These are phyloP conservation scores for Suillus tomentosus DNA, from an alignment of 768 basidiomycete species.

Conservation along the genomic window DNA sequence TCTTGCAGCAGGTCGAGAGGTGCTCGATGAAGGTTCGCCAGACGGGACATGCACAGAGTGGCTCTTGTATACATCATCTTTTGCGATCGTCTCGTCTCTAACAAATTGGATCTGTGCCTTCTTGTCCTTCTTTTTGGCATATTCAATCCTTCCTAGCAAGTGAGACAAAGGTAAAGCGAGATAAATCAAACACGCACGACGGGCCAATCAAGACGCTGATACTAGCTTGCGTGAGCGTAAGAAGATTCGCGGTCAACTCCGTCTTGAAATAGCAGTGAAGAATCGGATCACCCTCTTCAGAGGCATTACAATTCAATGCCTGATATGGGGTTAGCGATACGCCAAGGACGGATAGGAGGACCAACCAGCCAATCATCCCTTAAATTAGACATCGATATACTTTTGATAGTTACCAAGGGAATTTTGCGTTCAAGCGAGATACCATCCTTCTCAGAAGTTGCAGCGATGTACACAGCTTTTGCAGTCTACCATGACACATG, in stretches of 20 bases:
- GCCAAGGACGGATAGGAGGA: constrained; percentile 5
- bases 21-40: constrained; percentile 82
- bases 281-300: constrained; percentile 94
- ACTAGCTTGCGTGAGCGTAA: constrained; percentile 77
- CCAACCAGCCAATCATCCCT: constrained; percentile 94
- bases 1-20: constrained; percentile 82
- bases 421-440: constrained; percentile 84
- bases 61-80: constrained; percentile 90
- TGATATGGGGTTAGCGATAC: constrained; percentile 32
- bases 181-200: constrained; percentile 53
- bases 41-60: constrained; percentile 85
- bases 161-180: constrained; percentile 16
- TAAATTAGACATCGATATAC: constrained; percentile 83
- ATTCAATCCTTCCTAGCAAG: constrained; percentile 65
- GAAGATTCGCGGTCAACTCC: constrained; percentile 80
- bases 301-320: constrained; percentile 75
- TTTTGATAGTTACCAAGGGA: constrained; percentile 83
- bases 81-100: constrained; percentile 83
- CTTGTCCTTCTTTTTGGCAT: constrained; percentile 98
- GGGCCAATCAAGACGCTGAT: constrained; percentile 75
- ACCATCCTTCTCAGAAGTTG: constrained; percentile 65
- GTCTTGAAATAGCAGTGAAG: constrained; percentile 95
- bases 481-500: constrained; percentile 23
- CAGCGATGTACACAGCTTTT: constrained; percentile 82
- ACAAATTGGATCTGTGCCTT: constrained; percentile 81